A percentile compares a stretch with the other conserved stretches of the same genome.
Conservation (phyloP, 2,329 filamentous ascomycete genomes). For the Neonectria faginata region DNA sequence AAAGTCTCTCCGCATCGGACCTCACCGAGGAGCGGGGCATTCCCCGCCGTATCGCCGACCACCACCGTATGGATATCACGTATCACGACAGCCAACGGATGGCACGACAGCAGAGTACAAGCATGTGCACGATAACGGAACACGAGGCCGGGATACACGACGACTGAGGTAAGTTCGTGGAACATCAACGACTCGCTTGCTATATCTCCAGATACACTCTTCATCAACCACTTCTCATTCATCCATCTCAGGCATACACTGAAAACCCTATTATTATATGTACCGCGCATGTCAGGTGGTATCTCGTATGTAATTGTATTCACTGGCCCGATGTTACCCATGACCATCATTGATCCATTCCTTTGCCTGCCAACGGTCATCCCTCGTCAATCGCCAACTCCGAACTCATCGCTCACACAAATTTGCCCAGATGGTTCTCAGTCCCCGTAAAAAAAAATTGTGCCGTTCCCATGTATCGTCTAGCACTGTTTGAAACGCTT, state of each 20-base stretch:
- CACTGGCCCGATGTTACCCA: slow-evolving; percentile 38
- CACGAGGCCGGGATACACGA: no score
- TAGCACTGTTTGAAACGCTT: not conserved
- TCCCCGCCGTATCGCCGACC: slow-evolving; percentile 30
- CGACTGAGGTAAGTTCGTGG: no score
- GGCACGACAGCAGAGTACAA: no score
- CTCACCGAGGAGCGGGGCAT: slow-evolving; percentile 41
- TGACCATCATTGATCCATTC: slow-evolving; percentile 37
- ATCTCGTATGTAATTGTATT: slow-evolving; percentile 37
- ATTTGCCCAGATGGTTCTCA: slow-evolving; percentile 31
- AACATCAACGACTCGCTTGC: no score
- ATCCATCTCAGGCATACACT: slow-evolving; percentile 1
- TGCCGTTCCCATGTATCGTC: slow-evolving; percentile 23
- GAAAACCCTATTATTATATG: slow-evolving; percentile 24
- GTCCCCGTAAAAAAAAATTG: slow-evolving; percentile 29
- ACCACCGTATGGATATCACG: not conserved
- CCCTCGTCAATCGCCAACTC: slow-evolving; percentile 41
- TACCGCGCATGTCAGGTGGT: slow-evolving; percentile 38
- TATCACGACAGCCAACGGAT: not conserved
- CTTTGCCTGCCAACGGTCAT: slow-evolving; percentile 29
- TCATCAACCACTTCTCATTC: not conserved
- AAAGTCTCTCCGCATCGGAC: slow-evolving; percentile 42
- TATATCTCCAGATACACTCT: not conserved
- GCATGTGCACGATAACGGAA: no score
- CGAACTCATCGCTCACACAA: slow-evolving; percentile 42